These are phyloP conservation scores for Fusarium liriodendri DNA, from an alignment of 2,329 filamentous ascomycete species.

Conservation along the genomic window DNA sequence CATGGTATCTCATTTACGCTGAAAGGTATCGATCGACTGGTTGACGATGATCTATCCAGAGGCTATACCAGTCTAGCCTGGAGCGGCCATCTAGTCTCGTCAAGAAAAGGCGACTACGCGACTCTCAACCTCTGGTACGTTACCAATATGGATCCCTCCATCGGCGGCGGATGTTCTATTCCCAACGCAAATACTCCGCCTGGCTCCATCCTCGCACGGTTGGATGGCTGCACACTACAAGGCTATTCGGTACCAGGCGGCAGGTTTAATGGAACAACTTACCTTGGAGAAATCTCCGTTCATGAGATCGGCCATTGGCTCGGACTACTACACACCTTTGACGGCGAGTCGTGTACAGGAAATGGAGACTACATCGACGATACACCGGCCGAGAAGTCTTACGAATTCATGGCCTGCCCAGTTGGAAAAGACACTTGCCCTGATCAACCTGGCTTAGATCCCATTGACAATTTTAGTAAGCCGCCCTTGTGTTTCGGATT, in stretches of 20 bases:
- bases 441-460: not conserved
- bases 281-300: not conserved
- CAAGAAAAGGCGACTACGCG: not conserved
- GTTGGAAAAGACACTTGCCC: not conserved
- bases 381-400: not conserved
- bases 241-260: not conserved
- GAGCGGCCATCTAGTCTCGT: not conserved
- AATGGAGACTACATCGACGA: not conserved
- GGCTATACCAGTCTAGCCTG: not conserved
- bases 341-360: not conserved
- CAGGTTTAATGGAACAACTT: not conserved
- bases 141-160: not conserved
- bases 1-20: not conserved
- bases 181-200: not conserved
- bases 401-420: not conserved
- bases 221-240: not conserved
- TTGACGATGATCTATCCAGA: not conserved
- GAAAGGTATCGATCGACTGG: not conserved
- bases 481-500: too few relatives aligned
- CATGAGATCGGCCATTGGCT: conserved; percentile 4
- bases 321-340: not conserved
- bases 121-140: conserved; percentile 2
- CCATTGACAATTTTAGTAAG: not conserved
- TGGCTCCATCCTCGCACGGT: not conserved
- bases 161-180: not conserved